Evolutionary conservation across 768 basidiomycete genomes (phyloP), one percentile per base, ranked within the genome.

Genomic region (Tylopilus subfusipes): DNA sequence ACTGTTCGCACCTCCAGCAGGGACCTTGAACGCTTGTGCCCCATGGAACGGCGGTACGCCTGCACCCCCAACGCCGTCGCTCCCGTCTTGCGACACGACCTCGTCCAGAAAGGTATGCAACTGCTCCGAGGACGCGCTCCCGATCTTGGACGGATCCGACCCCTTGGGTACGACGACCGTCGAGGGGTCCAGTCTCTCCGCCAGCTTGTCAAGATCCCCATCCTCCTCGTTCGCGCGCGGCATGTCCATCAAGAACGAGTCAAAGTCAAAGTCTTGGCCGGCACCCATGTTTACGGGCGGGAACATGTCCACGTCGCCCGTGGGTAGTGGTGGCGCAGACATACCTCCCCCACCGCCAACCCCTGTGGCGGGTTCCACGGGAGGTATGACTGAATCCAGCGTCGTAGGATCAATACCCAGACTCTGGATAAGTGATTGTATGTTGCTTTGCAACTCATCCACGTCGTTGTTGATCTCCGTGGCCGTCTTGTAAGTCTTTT

Each of bases 391-490:
- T 10, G 61, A 38, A 30, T 70, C 62, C 9, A 70, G 58, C n/a
- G 63, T 14, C 8, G 40, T 54, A 19, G 84, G 75, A 64, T 90
- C 86, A 45, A 88, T 68, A 8, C 87, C 88, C 43, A 92, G 78
- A 45, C 79, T 79, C 57, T 86, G 77, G 29, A 93, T 87, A 55
- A 94, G 75, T 7, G 81, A 80, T 54, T 89, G 80, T 40, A 95
- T 83, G 55, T 81, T 84, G 13, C 72, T 74, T 56, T 87, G 82
- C 50, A 93, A 70, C 34, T 82, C 80, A 57, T 85, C 83, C 25
- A 93, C 88, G 52, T 90, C 87, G 43, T 79, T 77, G 54, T 85
- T 83, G 42, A 93, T 84, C 56, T 86, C 86, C 25, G 76, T 66
- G 0, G 88, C 75, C 31, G 75, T 77, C 44, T 75, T 79, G 76